Conservation (phyloP, 2,329 filamentous ascomycete genomes). For the Periglandula ipomoeae region DNA sequence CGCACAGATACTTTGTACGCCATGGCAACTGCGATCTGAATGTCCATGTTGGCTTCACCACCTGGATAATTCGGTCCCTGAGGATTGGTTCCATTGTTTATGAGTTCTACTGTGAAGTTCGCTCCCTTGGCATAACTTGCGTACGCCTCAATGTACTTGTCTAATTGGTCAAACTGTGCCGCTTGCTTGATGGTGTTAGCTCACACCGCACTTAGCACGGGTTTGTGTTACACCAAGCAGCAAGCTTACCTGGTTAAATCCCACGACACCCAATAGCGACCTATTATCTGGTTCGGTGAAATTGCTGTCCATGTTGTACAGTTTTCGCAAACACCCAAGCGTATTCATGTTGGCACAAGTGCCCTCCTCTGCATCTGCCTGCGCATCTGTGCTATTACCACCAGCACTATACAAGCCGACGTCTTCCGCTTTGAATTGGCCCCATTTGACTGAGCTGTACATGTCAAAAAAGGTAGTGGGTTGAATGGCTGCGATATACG, state of each 20-base stretch:
- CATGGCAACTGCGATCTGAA: conserved; percentile 26
- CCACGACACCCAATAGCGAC: conserved; percentile 54
- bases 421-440: background rate
- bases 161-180: conserved; percentile 44
- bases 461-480: conserved; percentile 31
- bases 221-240: background rate
- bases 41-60: conserved; percentile 29
- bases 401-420: background rate
- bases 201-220: background rate
- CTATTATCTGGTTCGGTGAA: conserved; percentile 50
- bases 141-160: conserved; percentile 45
- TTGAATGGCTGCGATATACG: conserved; percentile 35
- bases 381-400: background rate
- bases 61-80: conserved; percentile 27
- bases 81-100: conserved; percentile 46
- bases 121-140: conserved; percentile 40
- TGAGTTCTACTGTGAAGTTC: conserved; percentile 47
- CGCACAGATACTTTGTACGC: conserved; percentile 25
- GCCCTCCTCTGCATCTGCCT: conserved; percentile 8
- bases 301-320: conserved; percentile 33
- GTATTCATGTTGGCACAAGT: conserved; percentile 31
- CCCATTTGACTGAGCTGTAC: background rate
- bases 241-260: conserved; percentile 29
- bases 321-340: conserved; percentile 32
- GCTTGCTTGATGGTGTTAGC: conserved; percentile 29